phyloP scores from a whole-genome alignment of 169 alveolate species.

The Plasmodium blacklocki region DNA sequence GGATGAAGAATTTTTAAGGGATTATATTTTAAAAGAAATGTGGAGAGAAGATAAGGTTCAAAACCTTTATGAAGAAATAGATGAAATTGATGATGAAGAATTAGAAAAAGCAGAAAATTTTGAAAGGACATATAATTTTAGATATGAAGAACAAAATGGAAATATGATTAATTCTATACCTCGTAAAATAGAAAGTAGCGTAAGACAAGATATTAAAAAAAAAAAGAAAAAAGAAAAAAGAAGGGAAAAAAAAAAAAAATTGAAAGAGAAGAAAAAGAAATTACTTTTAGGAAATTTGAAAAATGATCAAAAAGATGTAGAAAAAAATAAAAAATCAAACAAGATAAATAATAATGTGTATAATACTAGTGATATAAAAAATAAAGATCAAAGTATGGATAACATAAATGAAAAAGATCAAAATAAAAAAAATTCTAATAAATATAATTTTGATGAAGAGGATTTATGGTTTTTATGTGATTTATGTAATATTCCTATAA shows the following conservation, averaged over 20 bases:
- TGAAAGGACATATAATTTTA: conserved; percentile 83
- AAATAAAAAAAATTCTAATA: conserved; percentile 27
- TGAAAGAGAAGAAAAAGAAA: conserved; percentile 12
- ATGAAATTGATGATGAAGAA: conserved; percentile 83
- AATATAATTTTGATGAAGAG: conserved; percentile 32
- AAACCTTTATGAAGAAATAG: conserved; percentile 74
- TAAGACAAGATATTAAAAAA: conserved; percentile 30
- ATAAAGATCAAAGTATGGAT: background rate
- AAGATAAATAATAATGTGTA: background rate
- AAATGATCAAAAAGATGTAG: conserved; percentile 8
- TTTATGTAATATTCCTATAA: conserved; percentile 80
- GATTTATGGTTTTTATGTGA: conserved; percentile 87
- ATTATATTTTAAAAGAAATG: conserved; percentile 84
- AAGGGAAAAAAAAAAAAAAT: conserved; percentile 25
- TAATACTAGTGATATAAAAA: background rate
- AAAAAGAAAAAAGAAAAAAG: conserved; percentile 49
- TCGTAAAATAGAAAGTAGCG: conserved; percentile 42
- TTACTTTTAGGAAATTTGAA: conserved; percentile 17
- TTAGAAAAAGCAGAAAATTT: conserved; percentile 81
- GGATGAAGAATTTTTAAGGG: conserved; percentile 86
- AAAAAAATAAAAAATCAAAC: background rate
- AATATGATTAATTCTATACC: conserved; percentile 37
- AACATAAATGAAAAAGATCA: background rate
- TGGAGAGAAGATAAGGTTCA: conserved; percentile 85
- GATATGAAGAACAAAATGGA: conserved; percentile 57